Evolutionary conservation across 2,329 filamentous ascomycete genomes (phyloP).

Genomic region (Fusarium albosuccineum): DNA sequence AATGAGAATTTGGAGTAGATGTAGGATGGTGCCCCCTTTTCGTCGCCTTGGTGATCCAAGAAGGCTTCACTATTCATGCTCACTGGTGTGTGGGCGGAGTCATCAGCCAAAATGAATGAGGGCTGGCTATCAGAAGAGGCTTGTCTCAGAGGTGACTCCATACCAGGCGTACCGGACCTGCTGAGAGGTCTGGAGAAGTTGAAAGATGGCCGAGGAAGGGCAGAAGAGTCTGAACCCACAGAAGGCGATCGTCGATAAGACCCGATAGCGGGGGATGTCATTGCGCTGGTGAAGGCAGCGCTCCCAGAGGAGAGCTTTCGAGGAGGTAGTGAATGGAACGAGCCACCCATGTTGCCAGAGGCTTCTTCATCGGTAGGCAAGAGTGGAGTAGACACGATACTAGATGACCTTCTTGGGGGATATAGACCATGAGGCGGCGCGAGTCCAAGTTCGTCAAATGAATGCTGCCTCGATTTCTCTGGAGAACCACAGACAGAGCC

Average conservation of each 20-base stretch:
- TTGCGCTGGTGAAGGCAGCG: constrained; percentile 58
- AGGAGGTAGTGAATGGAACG: constrained; percentile 73
- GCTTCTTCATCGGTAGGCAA: constrained; percentile 80
- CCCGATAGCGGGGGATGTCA: constrained; percentile 69
- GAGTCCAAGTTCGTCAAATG: constrained; percentile 65
- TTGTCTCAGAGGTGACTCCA: constrained; percentile 72
- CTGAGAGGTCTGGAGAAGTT: constrained; percentile 96
- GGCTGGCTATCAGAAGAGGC: constrained; percentile 76
- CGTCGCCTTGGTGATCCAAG: constrained; percentile 63
- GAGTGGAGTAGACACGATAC: constrained; percentile 72
- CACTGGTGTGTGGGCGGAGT: constrained; percentile 75
- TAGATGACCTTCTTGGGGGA: constrained; percentile 65
- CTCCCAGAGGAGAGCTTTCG: constrained; percentile 84
- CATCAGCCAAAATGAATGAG: constrained; percentile 73
- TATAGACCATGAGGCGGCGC: constrained; percentile 65
- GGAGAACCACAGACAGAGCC: constrained; percentile 57
- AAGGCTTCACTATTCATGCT: constrained; percentile 80
- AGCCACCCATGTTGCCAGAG: constrained; percentile 64
- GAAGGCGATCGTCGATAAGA: constrained; percentile 84
- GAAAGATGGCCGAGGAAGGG: constrained; percentile 79
- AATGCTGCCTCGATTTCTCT: constrained; percentile 59
- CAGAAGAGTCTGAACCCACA: constrained; percentile 83
- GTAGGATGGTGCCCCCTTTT: constrained; percentile 76
- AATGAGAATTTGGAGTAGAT: constrained; percentile 88
- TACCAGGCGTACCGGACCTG: constrained; percentile 71